Conservation (phyloP, 108 stramenopile genomes). For the Heterococcus sp. region DNA sequence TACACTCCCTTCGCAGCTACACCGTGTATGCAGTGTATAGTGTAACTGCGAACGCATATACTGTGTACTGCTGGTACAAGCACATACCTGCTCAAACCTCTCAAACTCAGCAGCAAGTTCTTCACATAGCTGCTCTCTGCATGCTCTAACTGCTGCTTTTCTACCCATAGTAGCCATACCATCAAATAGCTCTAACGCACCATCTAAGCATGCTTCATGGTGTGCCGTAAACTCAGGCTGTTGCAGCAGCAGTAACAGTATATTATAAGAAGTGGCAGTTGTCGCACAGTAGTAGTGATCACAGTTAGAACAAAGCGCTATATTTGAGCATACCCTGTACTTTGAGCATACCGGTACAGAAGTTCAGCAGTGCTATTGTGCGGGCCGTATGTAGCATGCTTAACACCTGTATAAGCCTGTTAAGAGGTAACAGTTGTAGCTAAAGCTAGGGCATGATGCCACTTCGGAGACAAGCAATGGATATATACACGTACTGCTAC, state of each 20-base stretch:
- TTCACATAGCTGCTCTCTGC: conserved; percentile 61
- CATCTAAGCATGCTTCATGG: conserved; percentile 57
- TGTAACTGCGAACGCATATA: too few relatives aligned
- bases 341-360: neutral
- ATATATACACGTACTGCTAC: too few relatives aligned
- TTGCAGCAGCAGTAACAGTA: conserved; percentile 39
- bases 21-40: too few relatives aligned
- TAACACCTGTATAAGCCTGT: too few relatives aligned
- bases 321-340: neutral
- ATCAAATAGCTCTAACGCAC: conserved; percentile 71
- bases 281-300: neutral
- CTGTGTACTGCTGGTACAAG: too few relatives aligned
- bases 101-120: conserved; percentile 29
- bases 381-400: neutral
- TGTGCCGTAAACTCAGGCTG: conserved; percentile 67
- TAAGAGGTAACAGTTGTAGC: too few relatives aligned
- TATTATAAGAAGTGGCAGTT: neutral
- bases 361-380: neutral
- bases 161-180: conserved; percentile 89
- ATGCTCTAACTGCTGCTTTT: conserved; percentile 64
- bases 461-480: too few relatives aligned
- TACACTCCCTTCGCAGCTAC: too few relatives aligned
- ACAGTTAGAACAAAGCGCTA: neutral
- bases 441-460: too few relatives aligned
- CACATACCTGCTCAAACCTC: conserved; percentile 12